Conservation (phyloP, 2,329 filamentous ascomycete species). For the Phaeosphaeriaceae sp. region DNA sequence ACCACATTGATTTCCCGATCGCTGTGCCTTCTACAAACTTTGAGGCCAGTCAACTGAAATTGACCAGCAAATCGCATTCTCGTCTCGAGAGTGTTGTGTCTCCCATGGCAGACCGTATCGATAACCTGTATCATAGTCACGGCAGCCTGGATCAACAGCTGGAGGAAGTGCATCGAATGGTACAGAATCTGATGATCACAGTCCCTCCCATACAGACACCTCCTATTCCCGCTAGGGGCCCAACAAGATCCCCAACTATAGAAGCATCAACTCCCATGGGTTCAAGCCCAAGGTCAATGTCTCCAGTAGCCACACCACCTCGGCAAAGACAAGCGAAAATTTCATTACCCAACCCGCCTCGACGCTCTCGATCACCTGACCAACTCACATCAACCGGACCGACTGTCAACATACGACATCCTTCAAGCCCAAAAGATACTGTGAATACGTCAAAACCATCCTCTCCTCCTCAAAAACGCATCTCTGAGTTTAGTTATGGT, state of each 20-base stretch:
- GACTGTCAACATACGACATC: constrained; percentile 1
- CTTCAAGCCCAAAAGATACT: constrained; percentile 14
- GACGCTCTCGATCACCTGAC: constrained; percentile 3
- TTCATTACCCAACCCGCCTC: constrained; percentile 10
- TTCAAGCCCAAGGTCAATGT: background rate
- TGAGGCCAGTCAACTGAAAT: background rate
- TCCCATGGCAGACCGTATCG: constrained; percentile 43
- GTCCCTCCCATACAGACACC: constrained; percentile 11
- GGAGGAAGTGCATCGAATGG: constrained; percentile 39
- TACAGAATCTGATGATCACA: constrained; percentile 32
- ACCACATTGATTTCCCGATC: constrained; percentile 13
- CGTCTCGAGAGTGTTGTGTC: constrained; percentile 36
- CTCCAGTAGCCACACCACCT: background rate
- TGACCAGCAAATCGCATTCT: constrained; percentile 42
- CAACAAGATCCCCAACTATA: constrained; percentile 23
- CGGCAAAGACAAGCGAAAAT: constrained; percentile 5
- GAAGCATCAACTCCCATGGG: constrained; percentile 6
- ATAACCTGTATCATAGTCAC: constrained; percentile 33
- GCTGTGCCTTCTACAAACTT: background rate
- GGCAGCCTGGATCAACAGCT: constrained; percentile 34
- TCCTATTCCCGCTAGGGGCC: constrained; percentile 19
- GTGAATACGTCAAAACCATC: constrained; percentile 10
- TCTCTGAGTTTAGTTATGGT: constrained; percentile 49
- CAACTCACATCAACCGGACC: constrained; percentile 7
- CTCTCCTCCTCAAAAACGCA: constrained; percentile 23